A percentile compares a stretch with the other conserved stretches of the same genome.
phyloP scores from a whole-genome alignment of 441 rosid genomes.

The Croton setiger region DNA sequence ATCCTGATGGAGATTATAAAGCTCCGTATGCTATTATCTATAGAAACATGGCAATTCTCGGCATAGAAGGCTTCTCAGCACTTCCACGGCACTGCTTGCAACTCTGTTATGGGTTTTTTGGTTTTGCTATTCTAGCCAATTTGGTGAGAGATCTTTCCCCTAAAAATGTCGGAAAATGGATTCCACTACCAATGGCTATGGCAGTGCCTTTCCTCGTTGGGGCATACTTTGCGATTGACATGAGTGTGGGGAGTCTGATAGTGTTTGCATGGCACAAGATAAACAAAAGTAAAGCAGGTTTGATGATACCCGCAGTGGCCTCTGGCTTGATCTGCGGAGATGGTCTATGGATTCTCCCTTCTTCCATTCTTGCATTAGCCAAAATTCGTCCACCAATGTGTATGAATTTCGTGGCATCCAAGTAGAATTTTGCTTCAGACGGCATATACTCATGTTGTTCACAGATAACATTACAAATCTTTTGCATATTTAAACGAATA shows the following conservation, averaged over 20 bases:
- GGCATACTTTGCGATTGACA: slow-evolving; percentile 83
- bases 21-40: slow-evolving; percentile 90
- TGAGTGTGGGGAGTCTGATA: slow-evolving; percentile 78
- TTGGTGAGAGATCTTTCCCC: slow-evolving; percentile 55
- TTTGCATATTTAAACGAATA: no score
- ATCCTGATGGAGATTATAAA: slow-evolving; percentile 81
- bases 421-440: slow-evolving; percentile 4
- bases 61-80: slow-evolving; percentile 89
- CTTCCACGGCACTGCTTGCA: slow-evolving; percentile 77
- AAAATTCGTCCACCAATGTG: slow-evolving; percentile 77
- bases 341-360: slow-evolving; percentile 89
- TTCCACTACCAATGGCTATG: slow-evolving; percentile 97
- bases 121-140: slow-evolving; percentile 58
- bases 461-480: no score
- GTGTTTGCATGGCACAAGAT: slow-evolving; percentile 70
- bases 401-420: slow-evolving; percentile 51
- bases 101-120: slow-evolving; percentile 79
- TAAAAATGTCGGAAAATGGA: slow-evolving; percentile 46
- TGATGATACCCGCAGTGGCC: slow-evolving; percentile 81
- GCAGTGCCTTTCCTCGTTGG: slow-evolving; percentile 94
- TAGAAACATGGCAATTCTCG: slow-evolving; percentile 89
- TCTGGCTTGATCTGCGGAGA: slow-evolving; percentile 96
- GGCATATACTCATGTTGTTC: not conserved
- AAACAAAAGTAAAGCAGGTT: slow-evolving; percentile 43
- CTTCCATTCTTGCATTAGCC: slow-evolving; percentile 70